phyloP scores from a whole-genome alignment of 1,284 basidiomycete genomes.

The Rhodotorula sp. region DNA sequence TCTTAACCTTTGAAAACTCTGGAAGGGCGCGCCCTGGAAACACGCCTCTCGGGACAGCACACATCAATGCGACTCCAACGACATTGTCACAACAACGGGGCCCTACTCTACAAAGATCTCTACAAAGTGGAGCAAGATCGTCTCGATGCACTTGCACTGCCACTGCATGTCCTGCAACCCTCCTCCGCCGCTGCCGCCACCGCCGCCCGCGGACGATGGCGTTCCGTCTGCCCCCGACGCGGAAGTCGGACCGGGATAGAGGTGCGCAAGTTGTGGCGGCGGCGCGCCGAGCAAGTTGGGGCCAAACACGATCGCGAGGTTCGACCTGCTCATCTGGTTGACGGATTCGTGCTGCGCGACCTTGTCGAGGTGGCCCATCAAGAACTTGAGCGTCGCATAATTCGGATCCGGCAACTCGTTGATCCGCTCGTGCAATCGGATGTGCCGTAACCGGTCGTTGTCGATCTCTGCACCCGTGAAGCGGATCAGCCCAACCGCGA shows the following conservation, averaged over 20 bases:
- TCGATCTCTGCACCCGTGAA: constrained; percentile 67
- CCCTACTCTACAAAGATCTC: constrained; percentile 72
- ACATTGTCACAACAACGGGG: not conserved
- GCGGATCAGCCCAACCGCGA: not conserved
- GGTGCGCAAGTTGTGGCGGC: constrained; percentile 45
- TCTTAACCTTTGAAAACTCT: too few relatives aligned
- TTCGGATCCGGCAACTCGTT: constrained; percentile 97
- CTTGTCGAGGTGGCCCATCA: constrained; percentile 91
- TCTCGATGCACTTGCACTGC: constrained; percentile 81
- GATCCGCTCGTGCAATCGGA: constrained; percentile 90
- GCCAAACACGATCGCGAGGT: constrained; percentile 95
- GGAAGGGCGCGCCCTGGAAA: too few relatives aligned
- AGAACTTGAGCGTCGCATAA: constrained; percentile 93
- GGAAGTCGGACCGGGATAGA: constrained; percentile 13
- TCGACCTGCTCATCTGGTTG: constrained; percentile 92
- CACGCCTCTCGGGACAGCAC: too few relatives aligned
- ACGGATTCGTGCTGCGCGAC: constrained; percentile 67
- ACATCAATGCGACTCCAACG: not conserved
- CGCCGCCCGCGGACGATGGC: not conserved
- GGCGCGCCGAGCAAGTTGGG: constrained; percentile 80
- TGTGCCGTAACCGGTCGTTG: constrained; percentile 87
- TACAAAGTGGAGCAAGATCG: constrained; percentile 77
- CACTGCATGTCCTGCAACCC: constrained; percentile 60
- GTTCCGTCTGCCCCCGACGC: constrained; percentile 38
- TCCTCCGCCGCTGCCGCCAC: constrained; percentile 10